These are phyloP conservation scores for Pseudisothecium myosuroides DNA, from an alignment of 225 moss, liverwort and hornwort species.

Conservation along the genomic window DNA sequence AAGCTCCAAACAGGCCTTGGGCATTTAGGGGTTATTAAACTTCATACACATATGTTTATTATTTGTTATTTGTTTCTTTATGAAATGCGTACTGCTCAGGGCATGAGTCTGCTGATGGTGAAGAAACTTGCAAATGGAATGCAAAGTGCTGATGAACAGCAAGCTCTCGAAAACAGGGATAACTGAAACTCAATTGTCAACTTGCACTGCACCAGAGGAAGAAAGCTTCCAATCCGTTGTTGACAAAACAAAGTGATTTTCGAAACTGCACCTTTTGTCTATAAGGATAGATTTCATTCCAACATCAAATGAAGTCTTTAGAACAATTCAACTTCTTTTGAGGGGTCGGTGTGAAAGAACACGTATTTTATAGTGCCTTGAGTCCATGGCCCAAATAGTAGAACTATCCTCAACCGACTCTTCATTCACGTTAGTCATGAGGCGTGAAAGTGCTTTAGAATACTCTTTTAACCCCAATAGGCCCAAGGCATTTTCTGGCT, in stretches of 20 bases:
- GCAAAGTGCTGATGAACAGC: neutral
- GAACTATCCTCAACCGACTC: neutral
- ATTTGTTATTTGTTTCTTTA: neutral
- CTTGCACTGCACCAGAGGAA: neutral
- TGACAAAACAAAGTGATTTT: neutral
- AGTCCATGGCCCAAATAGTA: neutral
- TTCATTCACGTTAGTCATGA: neutral
- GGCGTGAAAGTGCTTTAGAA: neutral
- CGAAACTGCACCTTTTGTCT: neutral
- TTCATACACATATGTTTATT: neutral
- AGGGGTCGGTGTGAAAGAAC: neutral
- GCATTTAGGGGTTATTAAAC: no score
- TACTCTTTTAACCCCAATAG: no score
- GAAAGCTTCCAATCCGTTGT: neutral
- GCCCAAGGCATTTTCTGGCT: no score
- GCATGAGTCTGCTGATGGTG: neutral
- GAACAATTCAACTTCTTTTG: neutral
- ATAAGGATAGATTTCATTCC: neutral
- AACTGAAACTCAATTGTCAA: neutral
- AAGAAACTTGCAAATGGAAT: neutral
- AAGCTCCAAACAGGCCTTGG: no score
- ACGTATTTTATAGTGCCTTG: fast-evolving
- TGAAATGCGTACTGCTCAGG: neutral
- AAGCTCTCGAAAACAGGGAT: neutral
- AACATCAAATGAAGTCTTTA: neutral